Evolutionary conservation across 148 eudicot genomes (phyloP).

Genomic region (Gaultheria prostrata): DNA sequence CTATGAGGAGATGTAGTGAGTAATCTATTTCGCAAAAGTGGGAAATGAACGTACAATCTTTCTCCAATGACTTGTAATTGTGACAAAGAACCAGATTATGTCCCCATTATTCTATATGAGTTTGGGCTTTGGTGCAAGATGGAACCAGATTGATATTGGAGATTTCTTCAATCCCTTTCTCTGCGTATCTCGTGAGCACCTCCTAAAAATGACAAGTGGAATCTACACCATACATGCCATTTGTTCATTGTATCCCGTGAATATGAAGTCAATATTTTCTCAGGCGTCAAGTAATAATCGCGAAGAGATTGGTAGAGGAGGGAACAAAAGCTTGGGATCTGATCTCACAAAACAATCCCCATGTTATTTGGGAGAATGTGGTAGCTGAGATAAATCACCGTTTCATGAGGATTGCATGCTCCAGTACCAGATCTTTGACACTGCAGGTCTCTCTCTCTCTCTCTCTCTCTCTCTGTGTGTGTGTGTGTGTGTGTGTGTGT

Average conservation of each 20-base stretch:
- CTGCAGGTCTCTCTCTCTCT: conserved; percentile 54
- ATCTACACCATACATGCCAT: neutral
- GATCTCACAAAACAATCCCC: conserved; percentile 51
- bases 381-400: conserved; percentile 57
- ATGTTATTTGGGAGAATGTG: conserved; percentile 71
- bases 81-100: neutral
- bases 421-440: conserved; percentile 63
- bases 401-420: conserved; percentile 65
- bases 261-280: conserved; percentile 13
- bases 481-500: too few relatives aligned
- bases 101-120: neutral
- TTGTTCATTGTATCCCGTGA: neutral
- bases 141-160: neutral
- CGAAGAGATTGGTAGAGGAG: conserved; percentile 76
- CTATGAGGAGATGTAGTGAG: neutral
- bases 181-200: neutral
- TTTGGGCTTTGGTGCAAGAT: neutral
- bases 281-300: conserved; percentile 75
- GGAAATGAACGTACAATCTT: neutral
- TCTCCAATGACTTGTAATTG: neutral
- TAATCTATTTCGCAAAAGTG: neutral
- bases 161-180: neutral
- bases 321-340: conserved; percentile 71
- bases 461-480: conserved; percentile 6
- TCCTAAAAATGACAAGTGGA: neutral